These are phyloP conservation scores for Annulohypoxylon stygium DNA, from an alignment of 495 filamentous ascomycete genomes.

Conservation along the genomic window DNA sequence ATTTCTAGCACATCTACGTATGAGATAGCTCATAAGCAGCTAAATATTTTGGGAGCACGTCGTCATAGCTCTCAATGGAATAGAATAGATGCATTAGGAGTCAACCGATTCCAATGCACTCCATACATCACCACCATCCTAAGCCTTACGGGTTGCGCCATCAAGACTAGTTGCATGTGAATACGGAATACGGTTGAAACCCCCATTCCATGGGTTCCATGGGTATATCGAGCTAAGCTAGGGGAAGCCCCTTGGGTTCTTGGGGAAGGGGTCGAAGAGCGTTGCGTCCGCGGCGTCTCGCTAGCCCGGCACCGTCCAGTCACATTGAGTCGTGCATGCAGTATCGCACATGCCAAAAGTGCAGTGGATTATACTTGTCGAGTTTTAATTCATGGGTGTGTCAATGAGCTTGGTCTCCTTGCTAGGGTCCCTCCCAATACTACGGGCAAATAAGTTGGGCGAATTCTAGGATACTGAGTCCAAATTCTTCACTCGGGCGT, in stretches of 20 bases:
- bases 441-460: slow-evolving; percentile 35
- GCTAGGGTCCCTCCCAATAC: slow-evolving; percentile 38
- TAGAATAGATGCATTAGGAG: slow-evolving; percentile 17
- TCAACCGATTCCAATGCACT: slow-evolving; percentile 31
- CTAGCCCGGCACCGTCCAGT: slow-evolving; percentile 19
- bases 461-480: slow-evolving; percentile 29
- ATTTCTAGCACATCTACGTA: not conserved
- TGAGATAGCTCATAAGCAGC: slow-evolving; percentile 9
- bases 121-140: slow-evolving; percentile 39
- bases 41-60: slow-evolving; percentile 14
- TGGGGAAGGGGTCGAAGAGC: slow-evolving; percentile 1
- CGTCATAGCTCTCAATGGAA: slow-evolving; percentile 27
- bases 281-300: slow-evolving; percentile 28
- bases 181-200: slow-evolving; percentile 17
- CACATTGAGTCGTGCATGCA: slow-evolving; percentile 32
- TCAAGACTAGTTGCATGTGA: slow-evolving; percentile 24
- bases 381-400: slow-evolving; percentile 33
- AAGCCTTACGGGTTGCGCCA: slow-evolving; percentile 30
- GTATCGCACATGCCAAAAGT: slow-evolving; percentile 22
- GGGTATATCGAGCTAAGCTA: slow-evolving; percentile 4
- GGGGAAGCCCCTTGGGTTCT: not conserved
- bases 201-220: not conserved
- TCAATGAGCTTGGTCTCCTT: slow-evolving; percentile 24
- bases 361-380: slow-evolving; percentile 10
- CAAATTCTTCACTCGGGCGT: slow-evolving; percentile 25